Evolutionary conservation across 2,329 filamentous ascomycete genomes (phyloP), one percentile per base, ranked within the genome.

Genomic region (Lachnellula cervina): DNA sequence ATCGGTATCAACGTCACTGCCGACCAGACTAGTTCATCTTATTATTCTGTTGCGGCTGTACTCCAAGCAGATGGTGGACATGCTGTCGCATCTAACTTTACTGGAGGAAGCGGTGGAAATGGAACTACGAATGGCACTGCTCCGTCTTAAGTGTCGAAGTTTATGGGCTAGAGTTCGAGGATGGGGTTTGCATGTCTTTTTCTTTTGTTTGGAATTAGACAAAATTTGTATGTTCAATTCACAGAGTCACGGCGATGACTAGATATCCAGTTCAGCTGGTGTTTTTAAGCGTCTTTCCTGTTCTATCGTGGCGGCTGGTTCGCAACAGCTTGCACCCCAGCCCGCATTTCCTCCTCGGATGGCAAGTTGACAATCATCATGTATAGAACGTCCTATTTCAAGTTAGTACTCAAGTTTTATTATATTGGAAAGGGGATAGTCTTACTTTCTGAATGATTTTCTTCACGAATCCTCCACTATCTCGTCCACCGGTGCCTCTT

Each of bases 331-430:
- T 17, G n/a, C 17, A 43, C 19, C 17, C 40, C 40, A 11, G 40
- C 40, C 8, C 19, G 40, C 23, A 55, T 46, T 32, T 55, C 76
- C 19, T 72, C 70, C 11, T 74, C 71, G 0, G 68, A 69, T 0
- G 78, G 78, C 69, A 79, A 68, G 55, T 80, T 79, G 14, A 79
- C 76, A 54, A 80, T 73, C 67, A 78, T 74, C 52, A 81, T 59
- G 60, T 79, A 81, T 32, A 80, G 59, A 16, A 79, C 74, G 66
- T 77, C 72, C 72, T 78, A 55, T 23, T 32, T 17, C 16, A 45
- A 40, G 37, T 57, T 52, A 57, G 51, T 28, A 21, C 19, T 28
- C 23, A 1, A 13, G 14, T 3, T 46, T 42, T 19, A 34, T 17
- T 7, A 16, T 13, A 17, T 40, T 37, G 34, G 42, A 44, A 42